Conservation (phyloP, 2,329 filamentous ascomycete species). For the Cordyceps cicadae region DNA sequence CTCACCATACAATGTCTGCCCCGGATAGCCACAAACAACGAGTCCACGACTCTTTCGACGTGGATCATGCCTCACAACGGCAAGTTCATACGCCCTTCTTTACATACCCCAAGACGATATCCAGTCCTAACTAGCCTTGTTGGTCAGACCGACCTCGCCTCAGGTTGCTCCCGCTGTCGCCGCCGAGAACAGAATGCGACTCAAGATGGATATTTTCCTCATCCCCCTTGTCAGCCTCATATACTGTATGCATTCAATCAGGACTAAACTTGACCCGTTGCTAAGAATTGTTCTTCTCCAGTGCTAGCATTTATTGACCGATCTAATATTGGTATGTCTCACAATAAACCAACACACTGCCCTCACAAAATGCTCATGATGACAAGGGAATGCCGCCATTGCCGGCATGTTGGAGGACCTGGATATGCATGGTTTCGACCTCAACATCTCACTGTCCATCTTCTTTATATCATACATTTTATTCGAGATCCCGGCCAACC, state of each 20-base stretch:
- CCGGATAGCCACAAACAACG: not conserved
- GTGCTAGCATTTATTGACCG: conserved; percentile 48
- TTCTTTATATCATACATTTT: conserved; percentile 61
- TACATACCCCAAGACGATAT: no score
- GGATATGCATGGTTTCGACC: conserved; percentile 46
- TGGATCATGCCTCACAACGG: not conserved
- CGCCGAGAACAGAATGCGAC: conserved; percentile 27
- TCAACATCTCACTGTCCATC: conserved; percentile 51
- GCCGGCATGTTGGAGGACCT: conserved; percentile 51
- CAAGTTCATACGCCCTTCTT: not conserved
- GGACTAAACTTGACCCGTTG: no score
- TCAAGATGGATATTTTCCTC: conserved; percentile 52
- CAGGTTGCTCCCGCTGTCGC: no score
- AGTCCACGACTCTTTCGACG: not conserved
- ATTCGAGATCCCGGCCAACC: conserved; percentile 55
- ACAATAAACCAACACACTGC: not conserved
- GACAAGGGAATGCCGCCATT: conserved; percentile 48
- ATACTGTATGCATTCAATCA: conserved; percentile 27
- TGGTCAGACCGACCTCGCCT: not conserved
- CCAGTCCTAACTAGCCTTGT: not conserved
- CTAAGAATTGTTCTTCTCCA: not conserved
- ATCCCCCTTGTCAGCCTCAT: conserved; percentile 51
- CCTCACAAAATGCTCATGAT: not conserved
- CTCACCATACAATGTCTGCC: not conserved
- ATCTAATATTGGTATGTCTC: conserved; percentile 51